These are phyloP conservation scores for Debaryomycetaceae sp. DNA, from an alignment of 1,139 yeast genomes.

Conservation along the genomic window DNA sequence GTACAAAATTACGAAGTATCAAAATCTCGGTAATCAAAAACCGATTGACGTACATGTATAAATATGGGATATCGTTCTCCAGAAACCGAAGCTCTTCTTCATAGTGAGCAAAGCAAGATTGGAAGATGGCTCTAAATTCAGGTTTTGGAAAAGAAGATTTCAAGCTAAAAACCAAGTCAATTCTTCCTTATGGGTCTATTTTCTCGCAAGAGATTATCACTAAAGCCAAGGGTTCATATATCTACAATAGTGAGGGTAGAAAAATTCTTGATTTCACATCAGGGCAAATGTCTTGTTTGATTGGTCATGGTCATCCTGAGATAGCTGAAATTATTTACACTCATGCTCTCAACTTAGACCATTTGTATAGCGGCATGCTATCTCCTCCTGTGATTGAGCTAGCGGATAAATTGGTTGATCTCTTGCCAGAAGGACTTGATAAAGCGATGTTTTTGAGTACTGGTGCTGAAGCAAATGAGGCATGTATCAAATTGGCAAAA, in stretches of 20 bases:
- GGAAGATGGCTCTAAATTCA: no score
- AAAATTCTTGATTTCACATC: slow-evolving; percentile 19
- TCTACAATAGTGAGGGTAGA: slow-evolving; percentile 13
- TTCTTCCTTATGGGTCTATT: slow-evolving; percentile 2
- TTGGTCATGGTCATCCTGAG: slow-evolving; percentile 19
- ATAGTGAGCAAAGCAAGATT: no score
- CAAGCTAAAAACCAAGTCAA: no score
- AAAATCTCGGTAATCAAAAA: no score
- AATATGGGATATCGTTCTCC: no score
- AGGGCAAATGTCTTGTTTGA: slow-evolving; percentile 16
- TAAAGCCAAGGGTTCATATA: slow-evolving; percentile 9
- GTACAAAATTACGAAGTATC: no score
- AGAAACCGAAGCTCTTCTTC: no score
- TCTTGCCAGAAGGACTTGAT: slow-evolving; percentile 17
- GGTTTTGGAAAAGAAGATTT: no score
- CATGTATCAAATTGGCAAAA: slow-evolving; percentile 17
- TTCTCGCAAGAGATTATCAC: slow-evolving; percentile 1
- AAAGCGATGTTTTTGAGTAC: slow-evolving; percentile 17
- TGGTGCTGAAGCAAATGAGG: slow-evolving; percentile 13
- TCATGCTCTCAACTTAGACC: slow-evolving; percentile 15
- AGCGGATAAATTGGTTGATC: slow-evolving; percentile 14
- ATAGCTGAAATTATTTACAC: slow-evolving; percentile 12
- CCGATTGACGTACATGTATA: no score
- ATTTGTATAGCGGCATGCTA: slow-evolving; percentile 18
- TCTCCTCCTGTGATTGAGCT: slow-evolving; percentile 18